phyloP scores from a whole-genome alignment of 768 basidiomycete genomes.

The Leucosporidium creatinivorum region DNA sequence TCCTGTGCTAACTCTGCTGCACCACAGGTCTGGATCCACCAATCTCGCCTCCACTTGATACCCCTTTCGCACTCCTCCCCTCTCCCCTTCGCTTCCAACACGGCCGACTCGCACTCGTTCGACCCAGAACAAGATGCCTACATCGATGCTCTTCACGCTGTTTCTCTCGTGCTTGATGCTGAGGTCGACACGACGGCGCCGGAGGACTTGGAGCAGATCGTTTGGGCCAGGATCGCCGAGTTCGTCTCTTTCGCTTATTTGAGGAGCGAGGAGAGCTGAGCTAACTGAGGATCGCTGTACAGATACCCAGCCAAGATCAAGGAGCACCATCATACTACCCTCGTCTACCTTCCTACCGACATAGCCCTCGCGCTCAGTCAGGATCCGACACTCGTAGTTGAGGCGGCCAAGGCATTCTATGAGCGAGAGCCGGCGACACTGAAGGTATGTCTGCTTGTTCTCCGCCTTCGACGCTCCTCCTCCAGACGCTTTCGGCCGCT shows the following conservation, averaged over 20 bases:
- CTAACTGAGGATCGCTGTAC: neutral
- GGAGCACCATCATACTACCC: constrained; percentile 65
- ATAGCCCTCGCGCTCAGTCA: constrained; percentile 64
- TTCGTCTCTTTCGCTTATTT: constrained; percentile 39
- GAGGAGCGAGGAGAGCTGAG: neutral
- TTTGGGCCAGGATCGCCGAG: constrained; percentile 67
- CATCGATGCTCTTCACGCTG: constrained; percentile 51
- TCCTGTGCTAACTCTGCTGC: neutral
- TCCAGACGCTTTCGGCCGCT: too few species aligned
- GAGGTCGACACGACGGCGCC: constrained; percentile 56
- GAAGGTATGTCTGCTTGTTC: neutral
- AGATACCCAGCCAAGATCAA: constrained; percentile 25
- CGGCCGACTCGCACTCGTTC: constrained; percentile 9
- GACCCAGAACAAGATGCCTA: constrained; percentile 52
- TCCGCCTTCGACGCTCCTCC: too few species aligned
- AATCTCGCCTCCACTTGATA: constrained; percentile 74
- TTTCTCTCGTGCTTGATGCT: constrained; percentile 55
- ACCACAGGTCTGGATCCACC: constrained; percentile 78
- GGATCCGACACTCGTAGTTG: constrained; percentile 67
- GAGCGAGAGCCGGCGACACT: constrained; percentile 44
- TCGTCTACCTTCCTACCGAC: constrained; percentile 70
- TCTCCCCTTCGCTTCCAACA: constrained; percentile 42
- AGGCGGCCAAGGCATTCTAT: constrained; percentile 86
- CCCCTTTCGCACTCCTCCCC: constrained; percentile 69
- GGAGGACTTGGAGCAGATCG: constrained; percentile 53